Evolutionary conservation across 2,329 filamentous ascomycete species (phyloP).

Genomic region (Nemania sp.): DNA sequence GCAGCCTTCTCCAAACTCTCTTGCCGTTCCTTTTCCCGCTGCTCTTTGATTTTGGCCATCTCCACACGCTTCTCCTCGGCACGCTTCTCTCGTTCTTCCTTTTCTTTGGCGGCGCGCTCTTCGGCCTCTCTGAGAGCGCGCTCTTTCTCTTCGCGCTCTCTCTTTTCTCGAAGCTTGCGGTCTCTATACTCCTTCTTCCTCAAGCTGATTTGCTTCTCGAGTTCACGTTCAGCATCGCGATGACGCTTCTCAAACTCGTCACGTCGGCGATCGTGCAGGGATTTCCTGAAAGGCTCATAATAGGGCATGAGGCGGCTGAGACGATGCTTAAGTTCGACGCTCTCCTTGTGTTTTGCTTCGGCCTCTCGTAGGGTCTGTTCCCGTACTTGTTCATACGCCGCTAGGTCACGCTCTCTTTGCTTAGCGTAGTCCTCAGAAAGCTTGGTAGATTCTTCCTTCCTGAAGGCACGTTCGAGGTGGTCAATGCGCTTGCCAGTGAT

Average conservation of each 20-base stretch:
- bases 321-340: slow-evolving; percentile 91
- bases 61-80: slow-evolving; percentile 80
- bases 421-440: slow-evolving; percentile 80
- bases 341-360: slow-evolving; percentile 87
- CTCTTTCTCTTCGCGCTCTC: slow-evolving; percentile 84
- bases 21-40: slow-evolving; percentile 69
- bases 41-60: slow-evolving; percentile 68
- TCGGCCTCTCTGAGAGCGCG: slow-evolving; percentile 79
- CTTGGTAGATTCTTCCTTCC: slow-evolving; percentile 94
- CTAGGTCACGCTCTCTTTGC: slow-evolving; percentile 78
- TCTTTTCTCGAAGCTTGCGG: slow-evolving; percentile 78
- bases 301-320: slow-evolving; percentile 80
- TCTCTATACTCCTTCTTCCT: slow-evolving; percentile 90
- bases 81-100: slow-evolving; percentile 78
- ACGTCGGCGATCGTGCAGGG: slow-evolving; percentile 83
- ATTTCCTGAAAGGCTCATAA: slow-evolving; percentile 83
- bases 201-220: slow-evolving; percentile 86
- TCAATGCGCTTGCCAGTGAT: slow-evolving; percentile 95
- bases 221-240: slow-evolving; percentile 87
- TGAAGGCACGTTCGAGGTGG: slow-evolving; percentile 94
- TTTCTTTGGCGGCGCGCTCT: slow-evolving; percentile 78
- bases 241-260: slow-evolving; percentile 96
- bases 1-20: slow-evolving; percentile 68
- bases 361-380: slow-evolving; percentile 77
- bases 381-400: slow-evolving; percentile 80